Evolutionary conservation across 495 filamentous ascomycete species (phyloP), one percentile per base, ranked within the genome.

Genomic region (Penicillium coffeae): DNA sequence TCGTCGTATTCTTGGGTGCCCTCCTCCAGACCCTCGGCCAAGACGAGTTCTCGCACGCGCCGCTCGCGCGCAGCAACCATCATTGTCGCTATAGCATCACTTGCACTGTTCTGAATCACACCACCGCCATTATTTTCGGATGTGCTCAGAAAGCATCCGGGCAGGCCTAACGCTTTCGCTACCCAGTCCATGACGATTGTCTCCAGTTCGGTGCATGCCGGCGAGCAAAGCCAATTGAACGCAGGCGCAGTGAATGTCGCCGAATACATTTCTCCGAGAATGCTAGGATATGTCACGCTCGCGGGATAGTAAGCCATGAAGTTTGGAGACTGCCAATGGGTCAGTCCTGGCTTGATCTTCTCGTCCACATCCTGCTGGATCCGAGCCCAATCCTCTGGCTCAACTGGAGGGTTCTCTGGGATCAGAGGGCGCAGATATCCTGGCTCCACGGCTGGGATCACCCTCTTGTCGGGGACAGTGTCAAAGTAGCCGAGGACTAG

Each of bases 261-360:
- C 2, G 81, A 87, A 71, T 96, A 98, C 66, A 98, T 83, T 68
- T 98, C 93, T 3, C 90, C 93, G 2, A 98, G 82, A 63, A 96
- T 89, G 38, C 82, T 85, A 0, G 93, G 91, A 68, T 86, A 96
- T 33, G 85, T 85, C 40, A 84, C 84, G 33, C 78, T 80, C 14
- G 90, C 89, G 12, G 93, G 89, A 69, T 88, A 98, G 80, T 91
- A 98, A 30, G 93, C 93, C 79, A 96, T 88, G 78, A 95, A 98
- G 64, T 93, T 92, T 1, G 93, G 93, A 2, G 84, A 88, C 65
- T 95, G 89, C 88, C 93, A 98, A 69, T 97, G 93, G 0, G 93
- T 98, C 45, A 98, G 70, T 3, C 93, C 93, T 0, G 93, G 93
- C 65, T 96, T 83, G 65, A 97, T 96, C 59, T 93, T 89, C 12